Evolutionary conservation across 75 land plant species (phyloP).

Genomic region (Sequoiadendron giganteum): DNA sequence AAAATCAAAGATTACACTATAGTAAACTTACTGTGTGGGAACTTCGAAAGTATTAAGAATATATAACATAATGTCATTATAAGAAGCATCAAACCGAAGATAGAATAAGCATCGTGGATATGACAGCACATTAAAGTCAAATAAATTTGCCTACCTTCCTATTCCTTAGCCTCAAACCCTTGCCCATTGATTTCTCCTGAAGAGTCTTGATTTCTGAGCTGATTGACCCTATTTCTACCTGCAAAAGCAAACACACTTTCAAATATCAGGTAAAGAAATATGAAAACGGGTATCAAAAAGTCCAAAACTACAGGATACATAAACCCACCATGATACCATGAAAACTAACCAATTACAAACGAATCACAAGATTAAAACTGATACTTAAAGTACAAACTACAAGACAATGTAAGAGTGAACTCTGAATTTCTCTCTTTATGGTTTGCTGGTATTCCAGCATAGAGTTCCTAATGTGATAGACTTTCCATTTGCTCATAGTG

Average conservation of each 20-base stretch:
- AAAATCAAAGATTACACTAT: neutral
- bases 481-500: neutral
- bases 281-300: neutral
- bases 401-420: neutral
- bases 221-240: constrained; percentile 97
- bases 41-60: neutral
- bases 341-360: no score
- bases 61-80: neutral
- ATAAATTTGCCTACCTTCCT: constrained; percentile 60
- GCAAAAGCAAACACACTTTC: constrained; percentile 8
- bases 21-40: neutral
- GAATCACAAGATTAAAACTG: neutral
- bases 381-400: neutral
- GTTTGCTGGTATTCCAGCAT: neutral
- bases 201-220: constrained; percentile 95
- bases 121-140: neutral
- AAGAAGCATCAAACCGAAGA: neutral
- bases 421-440: neutral
- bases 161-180: constrained; percentile 95
- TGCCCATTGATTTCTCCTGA: constrained; percentile 98
- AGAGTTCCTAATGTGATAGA: neutral
- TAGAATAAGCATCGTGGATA: neutral
- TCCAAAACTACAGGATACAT: neutral
- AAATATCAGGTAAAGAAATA: neutral
- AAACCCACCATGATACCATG: no score